Conservation (phyloP, 768 basidiomycete genomes). For the Leucosporidium creatinivorum region DNA sequence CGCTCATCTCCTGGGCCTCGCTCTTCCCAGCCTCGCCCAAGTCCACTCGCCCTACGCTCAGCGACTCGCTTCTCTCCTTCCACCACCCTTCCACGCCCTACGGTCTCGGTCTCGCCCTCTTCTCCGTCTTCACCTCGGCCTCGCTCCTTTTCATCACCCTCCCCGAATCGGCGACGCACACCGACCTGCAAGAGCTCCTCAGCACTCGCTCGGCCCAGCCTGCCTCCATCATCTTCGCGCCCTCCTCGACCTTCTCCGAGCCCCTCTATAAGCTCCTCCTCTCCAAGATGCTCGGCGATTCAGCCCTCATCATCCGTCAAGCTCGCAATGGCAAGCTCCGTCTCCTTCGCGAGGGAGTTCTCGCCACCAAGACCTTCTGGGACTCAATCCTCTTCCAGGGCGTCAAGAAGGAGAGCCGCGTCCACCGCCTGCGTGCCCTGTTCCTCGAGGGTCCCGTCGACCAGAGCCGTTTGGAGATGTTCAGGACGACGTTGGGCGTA, state of each 20-base stretch:
- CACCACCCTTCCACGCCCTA: slow-evolving; percentile 30
- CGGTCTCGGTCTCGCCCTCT: slow-evolving; percentile 31
- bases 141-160: slow-evolving; percentile 11
- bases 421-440: slow-evolving; percentile 15
- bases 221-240: slow-evolving; percentile 17
- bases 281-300: slow-evolving; percentile 23
- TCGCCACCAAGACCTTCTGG: slow-evolving; percentile 21
- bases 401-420: slow-evolving; percentile 18
- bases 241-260: slow-evolving; percentile 3
- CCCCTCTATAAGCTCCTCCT: slow-evolving; percentile 22
- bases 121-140: slow-evolving; percentile 17
- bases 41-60: slow-evolving; percentile 12
- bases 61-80: slow-evolving; percentile 20
- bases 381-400: slow-evolving; percentile 24
- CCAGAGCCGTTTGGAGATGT: slow-evolving; percentile 21
- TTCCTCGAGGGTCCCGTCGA: slow-evolving; percentile 14
- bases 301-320: slow-evolving; percentile 11
- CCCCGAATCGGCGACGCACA: not conserved
- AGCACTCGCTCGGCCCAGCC: not conserved
- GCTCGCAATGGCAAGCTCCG: slow-evolving; percentile 26
- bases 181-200: not conserved
- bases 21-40: slow-evolving; percentile 26
- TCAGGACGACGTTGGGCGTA: slow-evolving; percentile 24
- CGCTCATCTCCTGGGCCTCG: slow-evolving; percentile 28
- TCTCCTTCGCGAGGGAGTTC: slow-evolving; percentile 17